phyloP scores from a whole-genome alignment of 73 alveolate genomes.

The Paramecium pentaurelia region DNA sequence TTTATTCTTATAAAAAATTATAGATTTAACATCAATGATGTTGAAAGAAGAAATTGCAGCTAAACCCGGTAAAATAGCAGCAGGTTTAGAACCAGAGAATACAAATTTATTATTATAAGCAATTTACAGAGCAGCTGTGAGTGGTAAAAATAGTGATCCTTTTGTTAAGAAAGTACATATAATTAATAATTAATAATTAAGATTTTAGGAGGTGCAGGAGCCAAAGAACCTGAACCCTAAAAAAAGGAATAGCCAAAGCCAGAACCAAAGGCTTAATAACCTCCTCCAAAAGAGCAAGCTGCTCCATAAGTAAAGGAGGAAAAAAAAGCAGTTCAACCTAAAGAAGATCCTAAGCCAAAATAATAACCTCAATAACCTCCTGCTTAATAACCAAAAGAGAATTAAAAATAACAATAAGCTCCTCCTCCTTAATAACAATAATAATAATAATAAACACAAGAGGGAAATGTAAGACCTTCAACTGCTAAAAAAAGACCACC shows the following conservation, averaged over 20 bases:
- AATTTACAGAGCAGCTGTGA: slow-evolving; percentile 75
- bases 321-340: not conserved
- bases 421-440: slow-evolving; percentile 17
- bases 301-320: slow-evolving; percentile 46
- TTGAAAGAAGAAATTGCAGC: slow-evolving; percentile 73
- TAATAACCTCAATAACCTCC: slow-evolving; percentile 37
- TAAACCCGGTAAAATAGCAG: slow-evolving; percentile 85
- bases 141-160: slow-evolving; percentile 61
- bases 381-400: not conserved
- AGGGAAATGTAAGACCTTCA: slow-evolving; percentile 46
- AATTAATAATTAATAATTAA: not conserved
- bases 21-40: slow-evolving; percentile 65
- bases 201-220: slow-evolving; percentile 44
- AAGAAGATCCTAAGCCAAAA: slow-evolving; percentile 51
- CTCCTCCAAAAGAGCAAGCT: slow-evolving; percentile 38
- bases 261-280: not conserved
- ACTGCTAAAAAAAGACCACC: slow-evolving; percentile 57
- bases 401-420: not conserved
- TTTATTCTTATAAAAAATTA: slow-evolving; percentile 69
- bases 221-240: slow-evolving; percentile 37
- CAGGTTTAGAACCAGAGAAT: slow-evolving; percentile 94
- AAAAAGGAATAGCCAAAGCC: slow-evolving; percentile 22
- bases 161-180: slow-evolving; percentile 35
- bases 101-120: slow-evolving; percentile 77
- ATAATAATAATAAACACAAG: not conserved